These are phyloP conservation scores for Arabidopsis lyrata DNA, from an alignment of 441 rosid species.

Conservation along the genomic window DNA sequence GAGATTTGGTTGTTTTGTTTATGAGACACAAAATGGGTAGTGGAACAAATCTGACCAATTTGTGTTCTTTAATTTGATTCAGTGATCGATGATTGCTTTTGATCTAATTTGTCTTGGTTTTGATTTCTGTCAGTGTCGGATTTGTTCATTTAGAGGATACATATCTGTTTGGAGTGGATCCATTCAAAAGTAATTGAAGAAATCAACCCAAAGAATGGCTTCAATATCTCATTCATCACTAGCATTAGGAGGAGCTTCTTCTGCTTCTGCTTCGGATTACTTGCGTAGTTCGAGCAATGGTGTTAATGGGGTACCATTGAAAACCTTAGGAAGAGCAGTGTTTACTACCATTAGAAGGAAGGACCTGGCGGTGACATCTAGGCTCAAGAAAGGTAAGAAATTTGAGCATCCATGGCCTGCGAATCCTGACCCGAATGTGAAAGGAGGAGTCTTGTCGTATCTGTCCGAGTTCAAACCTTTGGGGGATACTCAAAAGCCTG, in stretches of 20 bases:
- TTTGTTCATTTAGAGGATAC: constrained; percentile 22
- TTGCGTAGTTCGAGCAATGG: constrained; percentile 72
- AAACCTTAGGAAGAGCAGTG: constrained; percentile 57
- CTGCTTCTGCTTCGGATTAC: constrained; percentile 78
- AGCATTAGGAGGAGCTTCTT: constrained; percentile 55
- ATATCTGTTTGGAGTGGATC: constrained; percentile 43
- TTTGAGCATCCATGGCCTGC: constrained; percentile 90
- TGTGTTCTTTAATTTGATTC: constrained; percentile 14
- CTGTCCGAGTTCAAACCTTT: constrained; percentile 86
- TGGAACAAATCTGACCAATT: constrained; percentile 21
- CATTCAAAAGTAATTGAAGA: constrained; percentile 35
- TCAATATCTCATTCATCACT: constrained; percentile 60
- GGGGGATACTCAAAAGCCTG: constrained; percentile 77
- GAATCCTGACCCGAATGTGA: constrained; percentile 86
- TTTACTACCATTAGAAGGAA: constrained; percentile 46
- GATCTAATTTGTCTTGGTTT: constrained; percentile 5
- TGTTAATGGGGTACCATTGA: constrained; percentile 63
- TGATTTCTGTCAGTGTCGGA: background rate
- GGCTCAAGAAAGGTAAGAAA: constrained; percentile 84
- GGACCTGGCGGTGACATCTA: constrained; percentile 53
- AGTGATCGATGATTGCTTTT: constrained; percentile 27
- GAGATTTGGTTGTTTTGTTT: constrained; percentile 36
- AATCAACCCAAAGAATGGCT: constrained; percentile 56
- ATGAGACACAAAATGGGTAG: constrained; percentile 21
- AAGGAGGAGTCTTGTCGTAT: constrained; percentile 82